phyloP scores from a whole-genome alignment of 257 asterid species.

The Ballota nigra region DNA sequence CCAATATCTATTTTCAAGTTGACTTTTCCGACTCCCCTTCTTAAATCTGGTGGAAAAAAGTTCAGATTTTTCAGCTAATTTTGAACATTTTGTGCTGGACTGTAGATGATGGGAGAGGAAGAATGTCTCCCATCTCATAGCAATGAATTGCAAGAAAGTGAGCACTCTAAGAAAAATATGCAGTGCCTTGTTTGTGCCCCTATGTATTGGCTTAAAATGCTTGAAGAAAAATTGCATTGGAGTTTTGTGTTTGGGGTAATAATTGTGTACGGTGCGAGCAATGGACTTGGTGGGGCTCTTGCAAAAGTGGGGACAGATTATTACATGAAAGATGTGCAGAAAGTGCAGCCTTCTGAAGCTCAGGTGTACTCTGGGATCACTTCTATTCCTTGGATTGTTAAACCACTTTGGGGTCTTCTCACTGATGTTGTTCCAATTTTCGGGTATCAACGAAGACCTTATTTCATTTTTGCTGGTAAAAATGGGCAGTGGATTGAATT shows the following conservation, averaged over 20 bases:
- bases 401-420: conserved; percentile 92
- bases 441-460: conserved; percentile 90
- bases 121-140: conserved; percentile 45
- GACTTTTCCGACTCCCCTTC: conserved; percentile 35
- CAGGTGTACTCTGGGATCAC: conserved; percentile 83
- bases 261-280: conserved; percentile 83
- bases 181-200: conserved; percentile 42
- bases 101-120: conserved; percentile 53
- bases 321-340: conserved; percentile 96
- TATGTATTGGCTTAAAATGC: conserved; percentile 65
- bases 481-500: neutral
- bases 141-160: conserved; percentile 33
- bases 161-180: conserved; percentile 29
- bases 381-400: conserved; percentile 90
- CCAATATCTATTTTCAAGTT: conserved; percentile 35
- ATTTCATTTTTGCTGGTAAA: conserved; percentile 86
- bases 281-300: conserved; percentile 86
- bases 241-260: conserved; percentile 80
- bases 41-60: conserved; percentile 17
- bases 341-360: conserved; percentile 96
- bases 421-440: conserved; percentile 85
- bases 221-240: conserved; percentile 74
- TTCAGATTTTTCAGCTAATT: conserved; percentile 18
- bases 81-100: neutral
- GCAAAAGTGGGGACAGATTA: conserved; percentile 68